phyloP scores from a whole-genome alignment of 345 rosid genomes.

The Salix exigua region DNA sequence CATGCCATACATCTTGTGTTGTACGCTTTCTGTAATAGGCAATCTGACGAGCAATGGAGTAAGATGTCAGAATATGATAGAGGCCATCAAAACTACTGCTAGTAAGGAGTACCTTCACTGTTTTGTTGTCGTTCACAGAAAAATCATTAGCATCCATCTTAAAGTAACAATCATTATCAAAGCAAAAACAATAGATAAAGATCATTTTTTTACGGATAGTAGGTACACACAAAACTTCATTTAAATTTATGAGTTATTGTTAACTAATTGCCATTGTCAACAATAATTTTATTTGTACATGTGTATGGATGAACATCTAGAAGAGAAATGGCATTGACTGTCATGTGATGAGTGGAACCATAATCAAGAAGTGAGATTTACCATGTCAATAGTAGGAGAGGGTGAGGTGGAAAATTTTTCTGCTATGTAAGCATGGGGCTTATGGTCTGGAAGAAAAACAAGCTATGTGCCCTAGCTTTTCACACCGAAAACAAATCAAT shows the following conservation, averaged over 20 bases:
- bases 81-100: neutral
- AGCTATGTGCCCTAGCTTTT: neutral
- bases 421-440: neutral
- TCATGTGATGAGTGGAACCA: neutral
- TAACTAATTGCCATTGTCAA: neutral
- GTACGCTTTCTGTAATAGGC: neutral
- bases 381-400: neutral
- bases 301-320: neutral
- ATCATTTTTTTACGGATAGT: too few relatives aligned
- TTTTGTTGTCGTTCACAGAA: too few relatives aligned
- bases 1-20: neutral
- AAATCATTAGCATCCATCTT: too few relatives aligned
- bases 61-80: too few relatives aligned
- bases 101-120: too few relatives aligned
- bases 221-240: neutral
- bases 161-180: too few relatives aligned
- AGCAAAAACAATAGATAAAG: rapidly evolving
- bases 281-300: neutral
- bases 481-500: neutral
- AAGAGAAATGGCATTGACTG: rapidly evolving
- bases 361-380: neutral
- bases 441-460: rapidly evolving
- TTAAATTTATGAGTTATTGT: neutral
- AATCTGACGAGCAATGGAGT: too few relatives aligned
- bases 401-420: neutral